Percentiles rank a stretch among this genome's conserved stretches.
Conservation (phyloP, 768 basidiomycete species). For the Clitopilus passeckerianus region DNA sequence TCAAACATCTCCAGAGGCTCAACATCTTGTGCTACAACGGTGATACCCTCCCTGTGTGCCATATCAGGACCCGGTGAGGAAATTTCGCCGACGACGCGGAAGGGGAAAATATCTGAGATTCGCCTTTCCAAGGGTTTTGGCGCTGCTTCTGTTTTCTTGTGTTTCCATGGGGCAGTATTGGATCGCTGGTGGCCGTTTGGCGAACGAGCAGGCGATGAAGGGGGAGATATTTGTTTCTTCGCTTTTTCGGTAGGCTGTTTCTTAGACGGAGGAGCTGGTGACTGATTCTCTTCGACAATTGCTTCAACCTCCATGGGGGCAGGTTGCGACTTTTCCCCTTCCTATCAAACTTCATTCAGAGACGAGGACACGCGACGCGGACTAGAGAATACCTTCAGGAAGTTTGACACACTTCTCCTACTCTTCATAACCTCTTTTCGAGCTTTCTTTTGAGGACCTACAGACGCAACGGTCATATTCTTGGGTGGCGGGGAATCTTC, state of each 20-base stretch:
- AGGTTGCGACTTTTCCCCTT: too few species aligned
- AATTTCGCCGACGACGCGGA: background rate
- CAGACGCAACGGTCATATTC: background rate
- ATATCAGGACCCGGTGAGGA: background rate
- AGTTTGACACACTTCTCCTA: too few species aligned
- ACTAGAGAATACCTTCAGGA: too few species aligned
- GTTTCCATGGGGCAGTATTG: background rate
- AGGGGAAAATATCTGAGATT: background rate
- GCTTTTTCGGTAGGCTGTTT: too few species aligned
- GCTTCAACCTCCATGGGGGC: too few species aligned
- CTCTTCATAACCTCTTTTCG: too few species aligned
- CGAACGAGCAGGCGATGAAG: background rate
- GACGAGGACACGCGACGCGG: too few species aligned
- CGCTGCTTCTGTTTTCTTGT: background rate
- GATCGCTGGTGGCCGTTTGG: background rate
- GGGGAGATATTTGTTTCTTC: background rate
- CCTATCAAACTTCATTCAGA: too few species aligned
- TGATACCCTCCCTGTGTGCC: conserved; percentile 5
- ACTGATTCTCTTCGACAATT: background rate
- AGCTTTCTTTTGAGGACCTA: too few species aligned
- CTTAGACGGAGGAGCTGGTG: background rate
- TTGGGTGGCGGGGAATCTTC: background rate
- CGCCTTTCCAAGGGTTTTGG: background rate
- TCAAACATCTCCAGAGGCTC: too few species aligned
- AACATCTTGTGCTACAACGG: background rate